These are phyloP conservation scores for Neoarthrinium moseri DNA, from an alignment of 2,329 filamentous ascomycete species.

Conservation along the genomic window DNA sequence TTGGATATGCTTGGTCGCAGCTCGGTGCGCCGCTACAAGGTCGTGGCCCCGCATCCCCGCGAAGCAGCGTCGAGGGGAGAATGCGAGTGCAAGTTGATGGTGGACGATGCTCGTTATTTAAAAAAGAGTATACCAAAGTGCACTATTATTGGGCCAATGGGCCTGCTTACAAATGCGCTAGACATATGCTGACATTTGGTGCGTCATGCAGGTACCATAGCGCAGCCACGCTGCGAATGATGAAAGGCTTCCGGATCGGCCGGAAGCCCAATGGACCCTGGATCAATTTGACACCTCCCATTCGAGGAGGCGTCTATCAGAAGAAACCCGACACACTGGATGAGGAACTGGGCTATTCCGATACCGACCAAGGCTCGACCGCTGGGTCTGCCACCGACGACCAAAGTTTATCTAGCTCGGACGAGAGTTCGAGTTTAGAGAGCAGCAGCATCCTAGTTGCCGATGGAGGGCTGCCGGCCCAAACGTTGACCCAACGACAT, in stretches of 20 bases:
- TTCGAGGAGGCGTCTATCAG: conserved; percentile 46
- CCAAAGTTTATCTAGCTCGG: conserved; percentile 3
- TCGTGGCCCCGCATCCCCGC: too few relatives aligned
- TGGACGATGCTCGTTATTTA: too few relatives aligned
- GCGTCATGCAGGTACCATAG: conserved; percentile 53
- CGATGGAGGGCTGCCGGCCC: background rate
- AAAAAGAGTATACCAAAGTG: too few relatives aligned
- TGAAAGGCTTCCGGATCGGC: conserved; percentile 62
- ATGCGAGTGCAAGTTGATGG: too few relatives aligned
- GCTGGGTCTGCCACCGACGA: background rate
- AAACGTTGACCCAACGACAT: conserved; percentile 1
- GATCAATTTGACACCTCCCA: conserved; percentile 59
- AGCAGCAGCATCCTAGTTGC: conserved; percentile 10
- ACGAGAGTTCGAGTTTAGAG: conserved; percentile 13
- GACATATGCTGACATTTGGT: conserved; percentile 20
- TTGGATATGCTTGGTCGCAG: background rate
- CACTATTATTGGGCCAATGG: background rate
- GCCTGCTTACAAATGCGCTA: background rate
- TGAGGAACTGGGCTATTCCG: background rate
- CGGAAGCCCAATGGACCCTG: conserved; percentile 52
- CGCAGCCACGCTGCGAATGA: conserved; percentile 48
- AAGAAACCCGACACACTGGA: background rate
- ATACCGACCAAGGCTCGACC: conserved; percentile 7
- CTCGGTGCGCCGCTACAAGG: too few relatives aligned
- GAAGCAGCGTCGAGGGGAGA: too few relatives aligned